phyloP scores from a whole-genome alignment of 495 filamentous ascomycete genomes.

The Geoglossum glabrum region DNA sequence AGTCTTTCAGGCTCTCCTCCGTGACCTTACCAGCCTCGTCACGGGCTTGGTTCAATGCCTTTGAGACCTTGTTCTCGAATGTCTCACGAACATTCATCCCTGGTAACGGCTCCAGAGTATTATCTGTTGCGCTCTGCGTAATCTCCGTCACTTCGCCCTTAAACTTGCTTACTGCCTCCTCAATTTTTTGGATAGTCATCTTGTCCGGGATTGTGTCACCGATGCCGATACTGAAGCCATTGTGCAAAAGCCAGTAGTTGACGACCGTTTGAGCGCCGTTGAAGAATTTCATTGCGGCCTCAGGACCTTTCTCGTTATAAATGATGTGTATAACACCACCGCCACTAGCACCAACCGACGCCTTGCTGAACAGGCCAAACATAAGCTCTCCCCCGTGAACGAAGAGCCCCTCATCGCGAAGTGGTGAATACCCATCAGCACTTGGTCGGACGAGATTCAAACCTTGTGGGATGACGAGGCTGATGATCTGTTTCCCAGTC shows the following conservation, averaged over 20 bases:
- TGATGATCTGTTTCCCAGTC: constrained; percentile 98
- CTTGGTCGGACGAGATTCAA: constrained; percentile 53
- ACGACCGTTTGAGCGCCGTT: constrained; percentile 85
- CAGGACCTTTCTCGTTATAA: constrained; percentile 77
- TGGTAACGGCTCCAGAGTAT: constrained; percentile 68
- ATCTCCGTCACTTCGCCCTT: constrained; percentile 62
- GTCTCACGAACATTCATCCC: constrained; percentile 98
- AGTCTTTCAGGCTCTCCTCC: constrained; percentile 76
- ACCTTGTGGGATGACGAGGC: constrained; percentile 71
- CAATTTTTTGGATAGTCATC: constrained; percentile 60
- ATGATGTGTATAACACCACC: constrained; percentile 89
- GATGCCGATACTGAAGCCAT: constrained; percentile 95
- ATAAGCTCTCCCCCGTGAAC: constrained; percentile 77
- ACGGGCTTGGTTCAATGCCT: constrained; percentile 83
- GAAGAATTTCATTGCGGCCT: constrained; percentile 83
- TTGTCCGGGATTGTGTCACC: constrained; percentile 92
- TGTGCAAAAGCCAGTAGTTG: constrained; percentile 94
- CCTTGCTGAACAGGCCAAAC: constrained; percentile 80
- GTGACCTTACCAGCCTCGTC: constrained; percentile 87
- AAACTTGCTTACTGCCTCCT: constrained; percentile 51
- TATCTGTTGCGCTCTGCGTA: constrained; percentile 58
- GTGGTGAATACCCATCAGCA: constrained; percentile 36
- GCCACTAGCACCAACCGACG: constrained; percentile 69
- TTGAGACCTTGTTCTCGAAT: constrained; percentile 88
- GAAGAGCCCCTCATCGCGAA: constrained; percentile 60